Conservation (phyloP, 225 moss, liverwort and hornwort species). For the Pleurozium schreberi region DNA sequence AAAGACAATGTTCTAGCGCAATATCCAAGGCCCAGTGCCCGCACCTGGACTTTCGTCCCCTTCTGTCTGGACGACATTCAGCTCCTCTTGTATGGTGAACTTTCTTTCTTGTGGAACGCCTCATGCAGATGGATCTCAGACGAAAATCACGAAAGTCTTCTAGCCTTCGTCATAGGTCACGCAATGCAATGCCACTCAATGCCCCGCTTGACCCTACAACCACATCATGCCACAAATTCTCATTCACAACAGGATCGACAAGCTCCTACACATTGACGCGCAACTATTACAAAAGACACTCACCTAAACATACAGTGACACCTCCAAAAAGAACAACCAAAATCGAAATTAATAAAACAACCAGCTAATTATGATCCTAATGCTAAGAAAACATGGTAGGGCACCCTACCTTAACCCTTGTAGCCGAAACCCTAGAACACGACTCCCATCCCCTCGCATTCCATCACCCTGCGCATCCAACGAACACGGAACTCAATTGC, state of each 20-base stretch:
- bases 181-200: neutral
- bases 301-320: neutral
- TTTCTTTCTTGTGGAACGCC: slow-evolving; percentile 1
- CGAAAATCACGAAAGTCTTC: neutral
- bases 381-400: neutral
- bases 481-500: neutral
- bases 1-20: neutral
- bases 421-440: neutral
- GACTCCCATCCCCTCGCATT: neutral
- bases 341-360: neutral
- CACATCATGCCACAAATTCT: neutral
- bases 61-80: slow-evolving; percentile 39
- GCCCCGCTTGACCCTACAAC: neutral
- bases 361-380: neutral
- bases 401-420: neutral
- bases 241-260: neutral
- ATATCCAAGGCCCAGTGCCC: neutral
- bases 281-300: neutral
- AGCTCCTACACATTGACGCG: neutral
- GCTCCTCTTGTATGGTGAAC: neutral
- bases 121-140: slow-evolving; percentile 7
- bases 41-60: slow-evolving; percentile 42
- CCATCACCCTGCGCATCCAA: slow-evolving; percentile 3
- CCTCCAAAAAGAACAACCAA: neutral
- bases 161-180: neutral